Conservation (phyloP, 2,329 filamentous ascomycete species). For the Beauveria asiatica region DNA sequence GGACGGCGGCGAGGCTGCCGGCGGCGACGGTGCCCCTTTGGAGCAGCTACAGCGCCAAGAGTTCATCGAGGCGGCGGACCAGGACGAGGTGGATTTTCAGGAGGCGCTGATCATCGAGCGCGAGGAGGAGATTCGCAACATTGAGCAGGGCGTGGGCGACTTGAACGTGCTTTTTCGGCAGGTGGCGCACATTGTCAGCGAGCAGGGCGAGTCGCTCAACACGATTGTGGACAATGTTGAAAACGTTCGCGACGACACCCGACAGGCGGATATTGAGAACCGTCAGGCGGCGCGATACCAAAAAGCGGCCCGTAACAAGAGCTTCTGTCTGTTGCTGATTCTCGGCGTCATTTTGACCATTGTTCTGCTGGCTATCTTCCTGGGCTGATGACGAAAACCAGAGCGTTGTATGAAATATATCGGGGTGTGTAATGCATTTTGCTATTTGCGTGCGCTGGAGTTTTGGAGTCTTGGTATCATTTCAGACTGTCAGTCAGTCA, state of each 20-base stretch:
- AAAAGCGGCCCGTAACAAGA: constrained; percentile 90
- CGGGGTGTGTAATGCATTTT: not conserved
- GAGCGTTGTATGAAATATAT: not conserved
- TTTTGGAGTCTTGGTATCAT: constrained; percentile 11
- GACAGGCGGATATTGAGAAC: constrained; percentile 78
- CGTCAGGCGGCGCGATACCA: constrained; percentile 84
- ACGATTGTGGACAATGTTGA: constrained; percentile 85
- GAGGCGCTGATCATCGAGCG: constrained; percentile 92
- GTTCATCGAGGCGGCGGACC: constrained; percentile 72
- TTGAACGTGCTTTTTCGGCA: constrained; percentile 95
- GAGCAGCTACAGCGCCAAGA: constrained; percentile 57
- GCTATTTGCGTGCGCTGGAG: constrained; percentile 4
- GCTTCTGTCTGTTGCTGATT: constrained; percentile 84
- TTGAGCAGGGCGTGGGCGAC: constrained; percentile 92
- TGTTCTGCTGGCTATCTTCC: constrained; percentile 74
- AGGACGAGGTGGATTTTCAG: constrained; percentile 96
- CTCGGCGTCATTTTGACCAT: constrained; percentile 83
- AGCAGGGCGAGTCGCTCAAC: constrained; percentile 84
- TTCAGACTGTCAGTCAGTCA: not conserved
- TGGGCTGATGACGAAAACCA: not conserved
- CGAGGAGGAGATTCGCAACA: constrained; percentile 93
- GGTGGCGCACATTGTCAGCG: constrained; percentile 92
- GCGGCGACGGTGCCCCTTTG: constrained; percentile 24
- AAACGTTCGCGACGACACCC: constrained; percentile 70
- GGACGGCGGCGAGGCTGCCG: constrained; percentile 45